Evolutionary conservation across 441 rosid species (phyloP), one percentile per base, ranked within the genome.

Genomic region (Corymbia citriodora): DNA sequence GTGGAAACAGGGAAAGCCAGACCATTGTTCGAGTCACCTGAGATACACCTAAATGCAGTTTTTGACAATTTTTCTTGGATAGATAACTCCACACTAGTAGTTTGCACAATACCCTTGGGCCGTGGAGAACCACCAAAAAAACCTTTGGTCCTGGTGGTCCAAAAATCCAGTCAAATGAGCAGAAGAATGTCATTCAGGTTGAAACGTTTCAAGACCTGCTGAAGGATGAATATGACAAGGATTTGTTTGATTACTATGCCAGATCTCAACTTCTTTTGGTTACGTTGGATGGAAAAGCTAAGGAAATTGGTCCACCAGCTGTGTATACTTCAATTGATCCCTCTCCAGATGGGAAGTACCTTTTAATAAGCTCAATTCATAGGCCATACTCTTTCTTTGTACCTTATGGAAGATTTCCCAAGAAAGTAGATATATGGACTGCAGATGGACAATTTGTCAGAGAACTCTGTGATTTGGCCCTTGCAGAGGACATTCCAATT

Each of bases 401-500:
- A 81, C 97, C 98, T 10, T 96, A 98, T 92, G 99, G 98, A 93
- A 94, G 99, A 91, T 97, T 98, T 92, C 99, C 99, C 74, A 96
- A 93, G 94, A 97, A 96, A 94, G 98, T 97, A 65, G 98, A 96
- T 87, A 90, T 97, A 55, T 98, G 99, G 99, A 95, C 96, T 87
- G 88, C 94, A 89, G 97, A 95, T 88, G 99, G 99, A 61, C 94
- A 91, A 89, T 94, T 95, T 95, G 96, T 96, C 68, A 94, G 99
- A 92, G 95, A 95, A 91, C 93, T 98, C 33, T 97, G 99, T 89
- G 98, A 96, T 93, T 93, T 98, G 92, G 97, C 99, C 48, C 95
- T 98, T 91, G 98, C 98, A 3, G 99, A 98, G 94, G 95, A 98
- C 93, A 96, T 98, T 90, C 99, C 99, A 90, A 98, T 98, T 91